A percentile compares a stretch with the other conserved stretches of the same genome.
Evolutionary conservation across 345 rosid species (phyloP).

Genomic region (Hibiscus mutabilis): DNA sequence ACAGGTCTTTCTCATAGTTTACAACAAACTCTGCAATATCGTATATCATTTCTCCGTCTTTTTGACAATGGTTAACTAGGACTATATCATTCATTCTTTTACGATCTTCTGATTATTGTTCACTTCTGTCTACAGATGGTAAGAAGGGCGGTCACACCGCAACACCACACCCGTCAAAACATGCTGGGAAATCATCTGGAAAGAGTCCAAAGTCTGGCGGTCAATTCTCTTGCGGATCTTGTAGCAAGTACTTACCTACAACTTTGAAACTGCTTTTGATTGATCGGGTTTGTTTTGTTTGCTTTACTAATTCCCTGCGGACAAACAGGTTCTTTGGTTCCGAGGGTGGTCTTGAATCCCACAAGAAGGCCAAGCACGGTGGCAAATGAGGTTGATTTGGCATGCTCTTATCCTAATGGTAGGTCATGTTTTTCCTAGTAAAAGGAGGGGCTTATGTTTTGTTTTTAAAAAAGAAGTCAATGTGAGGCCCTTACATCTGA

Average conservation of each 20-base stretch:
- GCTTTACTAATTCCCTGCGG: background rate
- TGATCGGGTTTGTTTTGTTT: background rate
- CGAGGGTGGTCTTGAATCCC: slow-evolving; percentile 48
- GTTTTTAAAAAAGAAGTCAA: background rate
- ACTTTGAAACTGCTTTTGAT: background rate
- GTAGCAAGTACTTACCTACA: slow-evolving; percentile 53
- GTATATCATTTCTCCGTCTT: background rate
- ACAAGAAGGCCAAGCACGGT: slow-evolving; percentile 59
- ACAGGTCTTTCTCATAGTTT: slow-evolving; percentile 26
- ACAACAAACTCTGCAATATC: background rate
- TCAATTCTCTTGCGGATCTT: slow-evolving; percentile 52
- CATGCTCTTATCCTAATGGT: background rate
- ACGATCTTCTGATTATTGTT: background rate
- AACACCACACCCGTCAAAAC: slow-evolving; percentile 86
- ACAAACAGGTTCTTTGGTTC: slow-evolving; percentile 45
- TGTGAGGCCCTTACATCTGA: background rate
- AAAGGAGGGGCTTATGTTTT: background rate
- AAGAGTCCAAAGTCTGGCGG: slow-evolving; percentile 69
- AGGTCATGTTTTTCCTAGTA: background rate
- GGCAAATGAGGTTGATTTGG: slow-evolving; percentile 25
- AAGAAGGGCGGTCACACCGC: slow-evolving; percentile 73
- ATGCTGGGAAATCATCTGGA: slow-evolving; percentile 38
- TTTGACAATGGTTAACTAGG: background rate
- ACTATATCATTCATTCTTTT: background rate
- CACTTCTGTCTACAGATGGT: slow-evolving; percentile 40